phyloP scores from a whole-genome alignment of 805 yeast species.

The Tetrapisispora namnaoensis region DNA sequence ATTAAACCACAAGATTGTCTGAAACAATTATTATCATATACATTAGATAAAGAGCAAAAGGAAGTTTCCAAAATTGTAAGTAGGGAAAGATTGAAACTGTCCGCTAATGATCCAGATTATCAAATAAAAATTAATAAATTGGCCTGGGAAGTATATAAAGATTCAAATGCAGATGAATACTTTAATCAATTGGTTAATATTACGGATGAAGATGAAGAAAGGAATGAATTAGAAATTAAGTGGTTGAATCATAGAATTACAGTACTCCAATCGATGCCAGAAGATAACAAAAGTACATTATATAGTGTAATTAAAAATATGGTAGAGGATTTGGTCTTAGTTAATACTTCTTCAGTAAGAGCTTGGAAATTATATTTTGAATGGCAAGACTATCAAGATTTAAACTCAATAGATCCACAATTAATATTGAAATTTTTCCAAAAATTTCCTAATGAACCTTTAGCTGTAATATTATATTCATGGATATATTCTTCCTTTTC shows the following conservation, averaged over 20 bases:
- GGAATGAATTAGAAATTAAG: slow-evolving; percentile 52
- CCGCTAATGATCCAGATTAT: slow-evolving; percentile 35
- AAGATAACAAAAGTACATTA: slow-evolving; percentile 30
- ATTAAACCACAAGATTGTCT: slow-evolving; percentile 40
- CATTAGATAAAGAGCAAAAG: slow-evolving; percentile 33
- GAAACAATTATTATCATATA: slow-evolving; percentile 34
- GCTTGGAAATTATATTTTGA: slow-evolving; percentile 73
- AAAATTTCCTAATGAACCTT: slow-evolving; percentile 49
- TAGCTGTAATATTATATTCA: slow-evolving; percentile 53
- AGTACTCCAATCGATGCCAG: slow-evolving; percentile 44
- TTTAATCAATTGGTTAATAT: slow-evolving; percentile 50
- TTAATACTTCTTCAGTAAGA: slow-evolving; percentile 47
- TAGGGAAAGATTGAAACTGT: slow-evolving; percentile 41
- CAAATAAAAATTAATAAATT: slow-evolving; percentile 32
- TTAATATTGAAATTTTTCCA: slow-evolving; percentile 43
- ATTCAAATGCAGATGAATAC: slow-evolving; percentile 43
- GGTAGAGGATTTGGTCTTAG: slow-evolving; percentile 63
- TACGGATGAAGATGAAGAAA: slow-evolving; percentile 48
- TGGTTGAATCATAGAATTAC: slow-evolving; percentile 48
- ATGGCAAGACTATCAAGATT: slow-evolving; percentile 49
- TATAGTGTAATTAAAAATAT: slow-evolving; percentile 40
- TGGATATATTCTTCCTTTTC: slow-evolving; percentile 61
- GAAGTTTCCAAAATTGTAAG: slow-evolving; percentile 34
- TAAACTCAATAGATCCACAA: slow-evolving; percentile 41
- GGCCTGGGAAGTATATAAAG: slow-evolving; percentile 38